Percentiles rank a stretch among this genome's conserved stretches.
These are phyloP conservation scores for Dioscorea dumetorum DNA, from an alignment of 106 monocot genomes.

Conservation along the genomic window DNA sequence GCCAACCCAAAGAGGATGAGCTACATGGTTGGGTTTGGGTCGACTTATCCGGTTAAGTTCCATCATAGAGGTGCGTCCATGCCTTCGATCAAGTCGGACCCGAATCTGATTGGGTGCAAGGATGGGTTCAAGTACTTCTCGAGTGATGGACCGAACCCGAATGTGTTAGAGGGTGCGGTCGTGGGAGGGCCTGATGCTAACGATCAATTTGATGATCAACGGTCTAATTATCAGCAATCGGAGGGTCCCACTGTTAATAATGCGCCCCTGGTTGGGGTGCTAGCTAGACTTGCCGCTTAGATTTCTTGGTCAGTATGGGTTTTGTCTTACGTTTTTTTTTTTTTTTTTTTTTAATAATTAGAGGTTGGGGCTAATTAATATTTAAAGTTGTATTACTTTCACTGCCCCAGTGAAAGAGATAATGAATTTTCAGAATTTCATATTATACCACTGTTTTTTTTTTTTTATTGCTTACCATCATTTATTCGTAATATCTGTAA, in stretches of 20 bases:
- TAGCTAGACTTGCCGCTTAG: constrained; percentile 29
- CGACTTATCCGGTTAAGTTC: constrained; percentile 27
- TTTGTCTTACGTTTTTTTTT: too few relatives aligned
- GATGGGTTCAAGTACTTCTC: constrained; percentile 23
- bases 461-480: too few relatives aligned
- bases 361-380: too few relatives aligned
- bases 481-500: too few relatives aligned
- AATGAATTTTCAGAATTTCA: too few relatives aligned
- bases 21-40: constrained; percentile 62
- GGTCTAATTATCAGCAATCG: constrained; percentile 32
- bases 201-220: constrained; percentile 31
- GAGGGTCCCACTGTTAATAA: constrained; percentile 38
- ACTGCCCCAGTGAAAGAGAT: too few relatives aligned
- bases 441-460: too few relatives aligned
- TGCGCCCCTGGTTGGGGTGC: constrained; percentile 43
- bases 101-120: constrained; percentile 23
- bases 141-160: constrained; percentile 34
- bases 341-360: too few relatives aligned
- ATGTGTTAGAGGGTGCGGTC: constrained; percentile 49
- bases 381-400: too few relatives aligned
- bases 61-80: constrained; percentile 59
- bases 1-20: constrained; percentile 43
- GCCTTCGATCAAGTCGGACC: constrained; percentile 29
- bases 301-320: too few relatives aligned
- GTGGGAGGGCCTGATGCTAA: constrained; percentile 53